Percentiles rank a stretch among this genome's conserved stretches.
Conservation (phyloP, 2,329 filamentous ascomycete genomes). For the Chrysosporium keratinophilum region DNA sequence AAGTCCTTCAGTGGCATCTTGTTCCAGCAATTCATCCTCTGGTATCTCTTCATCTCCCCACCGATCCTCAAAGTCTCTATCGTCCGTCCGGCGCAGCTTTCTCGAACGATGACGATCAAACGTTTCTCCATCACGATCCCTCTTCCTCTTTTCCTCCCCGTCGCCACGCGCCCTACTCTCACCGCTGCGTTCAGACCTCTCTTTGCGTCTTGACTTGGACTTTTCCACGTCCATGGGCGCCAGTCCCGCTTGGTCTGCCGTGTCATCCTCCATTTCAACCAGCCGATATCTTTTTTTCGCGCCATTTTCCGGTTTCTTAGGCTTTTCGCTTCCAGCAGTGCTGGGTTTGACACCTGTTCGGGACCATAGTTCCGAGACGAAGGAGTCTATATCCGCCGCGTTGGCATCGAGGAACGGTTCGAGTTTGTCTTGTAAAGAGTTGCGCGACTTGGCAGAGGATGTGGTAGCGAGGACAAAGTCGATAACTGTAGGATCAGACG, state of each 20-base stretch:
- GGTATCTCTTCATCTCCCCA: slow-evolving; percentile 66
- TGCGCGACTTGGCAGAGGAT: slow-evolving; percentile 39
- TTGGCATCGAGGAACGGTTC: slow-evolving; percentile 42
- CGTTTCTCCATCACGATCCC: slow-evolving; percentile 32
- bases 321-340: slow-evolving; percentile 17
- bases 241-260: slow-evolving; percentile 21
- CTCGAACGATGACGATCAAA: slow-evolving; percentile 39
- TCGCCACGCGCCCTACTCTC: neutral
- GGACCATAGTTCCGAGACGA: slow-evolving; percentile 40
- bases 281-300: slow-evolving; percentile 44
- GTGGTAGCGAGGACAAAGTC: slow-evolving; percentile 50
- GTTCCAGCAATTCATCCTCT: slow-evolving; percentile 28
- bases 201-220: slow-evolving; percentile 15
- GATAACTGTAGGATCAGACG: slow-evolving; percentile 46
- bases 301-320: slow-evolving; percentile 20
- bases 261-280: slow-evolving; percentile 45
- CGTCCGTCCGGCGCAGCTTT: slow-evolving; percentile 42
- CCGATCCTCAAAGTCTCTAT: slow-evolving; percentile 58
- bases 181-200: slow-evolving; percentile 7
- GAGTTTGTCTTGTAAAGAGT: slow-evolving; percentile 43
- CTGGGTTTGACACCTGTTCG: slow-evolving; percentile 21
- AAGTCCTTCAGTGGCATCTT: slow-evolving; percentile 47
- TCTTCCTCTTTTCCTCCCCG: slow-evolving; percentile 26
- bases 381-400: slow-evolving; percentile 37
- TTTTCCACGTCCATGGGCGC: slow-evolving; percentile 28